Evolutionary conservation across 2,329 filamentous ascomycete genomes (phyloP), one percentile per base, ranked within the genome.

Genomic region (Aspergillus aculeatus): DNA sequence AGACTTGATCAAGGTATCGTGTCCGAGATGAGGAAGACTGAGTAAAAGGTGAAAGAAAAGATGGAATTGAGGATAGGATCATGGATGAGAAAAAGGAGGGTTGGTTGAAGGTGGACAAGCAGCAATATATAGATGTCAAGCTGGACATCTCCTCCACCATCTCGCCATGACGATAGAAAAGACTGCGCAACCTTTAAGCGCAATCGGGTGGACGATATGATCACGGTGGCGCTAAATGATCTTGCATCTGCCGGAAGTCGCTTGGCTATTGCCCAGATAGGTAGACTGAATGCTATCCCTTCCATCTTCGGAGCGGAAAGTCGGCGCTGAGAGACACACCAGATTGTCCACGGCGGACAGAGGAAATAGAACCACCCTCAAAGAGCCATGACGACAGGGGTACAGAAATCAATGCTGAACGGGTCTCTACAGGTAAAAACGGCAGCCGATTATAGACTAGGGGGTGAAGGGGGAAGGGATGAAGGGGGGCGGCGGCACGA

Each of bases 271-370:
- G 14, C 38, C 38, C 38, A 59, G 53, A 54, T 38, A 50, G 56
- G 35, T 58, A 62, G 61, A 65, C 60, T 66, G 60, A 47, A 51
- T 47, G 52, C 59, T 57, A 62, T 66, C 64, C 65, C 64, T 64
- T 69, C 67, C 67, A 69, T 68, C 62, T 68, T 66, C 66, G 66
- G 59, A 12, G 58, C 60, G 65, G 57, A 52, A 47, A 62, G 41
- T 56, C 61, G 62, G 62, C 60, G 59, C 60, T 67, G 64, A 57
- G 48, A 49, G 62, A 60, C 62, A 54, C 50, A 54, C 62, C 57
- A 62, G 56, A 62, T 58, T 62, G 60, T 59, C 38, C 47, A 63
- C 58, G 63, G 62, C 50, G 59, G 60, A 62, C 48, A 56, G 58
- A 59, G 56, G 54, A 56, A 58, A 54, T 59, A 50, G 49, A 38